Base-by-base conservation (phyloP, 352 stramenopile species). In the Phytophthora sp. region DNA sequence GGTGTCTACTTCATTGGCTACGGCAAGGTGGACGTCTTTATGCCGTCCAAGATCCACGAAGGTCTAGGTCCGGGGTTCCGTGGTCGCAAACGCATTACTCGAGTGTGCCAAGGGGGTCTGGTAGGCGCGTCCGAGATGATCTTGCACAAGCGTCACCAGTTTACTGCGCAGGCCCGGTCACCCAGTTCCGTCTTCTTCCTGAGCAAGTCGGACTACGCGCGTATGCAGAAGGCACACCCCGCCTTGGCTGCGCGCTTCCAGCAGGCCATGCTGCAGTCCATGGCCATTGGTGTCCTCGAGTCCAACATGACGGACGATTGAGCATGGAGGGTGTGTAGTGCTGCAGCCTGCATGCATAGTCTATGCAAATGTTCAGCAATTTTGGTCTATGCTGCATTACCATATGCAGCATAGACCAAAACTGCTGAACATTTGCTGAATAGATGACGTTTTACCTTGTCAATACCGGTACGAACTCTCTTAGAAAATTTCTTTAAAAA, bases 1-100 rank as follows among this genome's bases (percentile, higher is more conserved):
- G 88, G 88, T 23, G 74, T 92, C 26, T 94, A 88, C 74, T 93
- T 95, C 57, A 82, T 95, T 52, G 88, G 84, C 9, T 94, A 88
- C 36, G 88, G 88, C 67, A 93, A 94, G 39, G 72, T 95, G 11
- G 88, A 95, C 57, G 88, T 94, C 9, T 95, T 91, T 63, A 74
- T 95, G 57, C 88, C 88, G 13, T 90, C 82, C 36, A 94, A 78
- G 44, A 75, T 90, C 24, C 81, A 94, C 64, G 84, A 95, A 64
- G 69, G 83, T 24, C 80, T 95, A 59, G 88, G 88, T 0, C 88
- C 88, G 0, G 88, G 88, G 35, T 95, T 95, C 53, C 77, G 66
- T 16, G 88, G 88, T 6, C 75, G 76, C 54, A 94, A 94, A 65
- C 85, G 88, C 36, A 93, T 95, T 55, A 70, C 90, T 24, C 85